Conservation (phyloP, 2,329 filamentous ascomycete genomes). For the Alternaria longipes region DNA sequence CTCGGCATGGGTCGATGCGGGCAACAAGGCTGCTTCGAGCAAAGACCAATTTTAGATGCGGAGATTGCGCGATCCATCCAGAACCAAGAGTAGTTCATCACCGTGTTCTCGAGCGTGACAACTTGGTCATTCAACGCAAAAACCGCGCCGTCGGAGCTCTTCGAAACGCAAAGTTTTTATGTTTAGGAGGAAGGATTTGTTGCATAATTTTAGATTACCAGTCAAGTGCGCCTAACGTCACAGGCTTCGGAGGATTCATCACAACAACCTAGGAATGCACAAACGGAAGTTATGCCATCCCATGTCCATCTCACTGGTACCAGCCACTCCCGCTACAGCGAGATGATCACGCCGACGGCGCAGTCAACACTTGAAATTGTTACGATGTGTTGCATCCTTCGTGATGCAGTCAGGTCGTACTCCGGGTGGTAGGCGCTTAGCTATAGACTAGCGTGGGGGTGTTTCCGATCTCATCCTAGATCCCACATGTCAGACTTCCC, state of each 20-base stretch:
- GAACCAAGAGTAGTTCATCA: background rate
- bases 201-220: background rate
- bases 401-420: background rate
- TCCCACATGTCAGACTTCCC: background rate
- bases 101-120: background rate
- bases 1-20: background rate
- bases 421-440: background rate
- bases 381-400: background rate
- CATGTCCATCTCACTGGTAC: background rate
- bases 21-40: background rate
- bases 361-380: background rate
- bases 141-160: background rate
- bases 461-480: conserved; percentile 1
- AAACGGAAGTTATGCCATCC: background rate
- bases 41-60: background rate
- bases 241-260: background rate
- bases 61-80: background rate
- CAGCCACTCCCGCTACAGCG: conserved; percentile 1
- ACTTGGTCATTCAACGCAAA: background rate
- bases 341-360: background rate
- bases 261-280: background rate
- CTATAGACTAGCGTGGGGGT: background rate
- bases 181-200: background rate
- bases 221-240: background rate
- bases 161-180: background rate